A percentile compares a stretch with the other conserved stretches of the same genome.
Evolutionary conservation across 139 green algal genomes (phyloP).

Genomic region (Trebouxia sp.): DNA sequence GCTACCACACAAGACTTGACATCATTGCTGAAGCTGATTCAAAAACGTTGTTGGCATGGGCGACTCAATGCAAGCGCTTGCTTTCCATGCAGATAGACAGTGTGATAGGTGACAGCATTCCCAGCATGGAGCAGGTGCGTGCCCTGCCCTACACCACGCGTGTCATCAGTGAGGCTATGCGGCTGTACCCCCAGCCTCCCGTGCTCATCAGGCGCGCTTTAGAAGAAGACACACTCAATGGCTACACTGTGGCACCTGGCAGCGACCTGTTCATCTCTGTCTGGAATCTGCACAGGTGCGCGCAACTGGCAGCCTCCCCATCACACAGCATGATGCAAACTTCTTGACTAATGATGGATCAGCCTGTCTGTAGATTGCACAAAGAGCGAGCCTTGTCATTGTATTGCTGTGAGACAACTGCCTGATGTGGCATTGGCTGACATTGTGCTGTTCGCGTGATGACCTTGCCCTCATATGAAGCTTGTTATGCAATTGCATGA

Average conservation of each 20-base stretch:
- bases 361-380: background rate
- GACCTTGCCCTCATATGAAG: too few species aligned
- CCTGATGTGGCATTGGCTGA: too few species aligned
- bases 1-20: background rate
- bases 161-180: constrained; percentile 89
- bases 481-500: too few species aligned
- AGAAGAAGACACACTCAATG: constrained; percentile 58
- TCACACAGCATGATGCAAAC: too few species aligned
- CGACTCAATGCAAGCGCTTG: too few species aligned
- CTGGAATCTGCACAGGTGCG: constrained; percentile 86
- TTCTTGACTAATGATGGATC: background rate
- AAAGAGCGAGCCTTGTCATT: too few species aligned
- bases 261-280: constrained; percentile 89
- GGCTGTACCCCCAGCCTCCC: constrained; percentile 94
- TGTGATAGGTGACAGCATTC: constrained; percentile 70
- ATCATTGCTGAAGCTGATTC: too few species aligned
- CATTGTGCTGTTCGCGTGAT: too few species aligned
- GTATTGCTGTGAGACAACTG: too few species aligned
- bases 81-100: constrained; percentile 52
- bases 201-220: constrained; percentile 88
- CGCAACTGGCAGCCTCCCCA: too few species aligned
- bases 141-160: constrained; percentile 72
- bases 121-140: constrained; percentile 69
- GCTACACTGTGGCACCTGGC: constrained; percentile 49
- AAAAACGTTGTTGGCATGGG: too few species aligned